These are phyloP conservation scores for Malassezia pachydermatis DNA, from an alignment of 1,284 basidiomycete species.

Conservation along the genomic window DNA sequence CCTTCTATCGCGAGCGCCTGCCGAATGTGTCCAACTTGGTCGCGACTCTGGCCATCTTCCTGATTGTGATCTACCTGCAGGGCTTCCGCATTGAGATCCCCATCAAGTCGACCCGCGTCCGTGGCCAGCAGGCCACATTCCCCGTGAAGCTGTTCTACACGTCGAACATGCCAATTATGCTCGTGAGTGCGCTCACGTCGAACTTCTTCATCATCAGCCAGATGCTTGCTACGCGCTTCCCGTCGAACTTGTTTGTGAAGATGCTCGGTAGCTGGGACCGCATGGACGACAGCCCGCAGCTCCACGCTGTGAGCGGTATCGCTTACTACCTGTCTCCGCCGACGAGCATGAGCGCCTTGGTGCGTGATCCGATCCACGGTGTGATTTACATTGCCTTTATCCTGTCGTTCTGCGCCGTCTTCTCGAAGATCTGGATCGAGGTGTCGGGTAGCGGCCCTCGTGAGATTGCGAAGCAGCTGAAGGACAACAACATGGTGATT, in stretches of 20 bases:
- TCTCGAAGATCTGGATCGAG: constrained; percentile 99
- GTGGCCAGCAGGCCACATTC: constrained; percentile 86
- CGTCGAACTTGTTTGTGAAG: constrained; percentile 75
- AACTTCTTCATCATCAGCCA: constrained; percentile 95
- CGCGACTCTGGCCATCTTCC: constrained; percentile 82
- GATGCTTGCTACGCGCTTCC: constrained; percentile 81
- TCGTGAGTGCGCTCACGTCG: constrained; percentile 81
- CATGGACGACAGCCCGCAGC: constrained; percentile 80
- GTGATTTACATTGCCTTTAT: constrained; percentile 84
- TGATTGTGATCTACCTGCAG: constrained; percentile 92
- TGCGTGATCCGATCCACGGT: constrained; percentile 88
- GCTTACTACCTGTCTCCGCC: constrained; percentile 97
- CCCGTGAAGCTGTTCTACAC: constrained; percentile 99
- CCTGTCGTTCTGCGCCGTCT: constrained; percentile 83
- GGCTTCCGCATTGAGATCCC: constrained; percentile 98
- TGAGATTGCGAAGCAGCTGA: constrained; percentile 94
- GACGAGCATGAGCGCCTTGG: constrained; percentile 72
- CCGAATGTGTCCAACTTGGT: constrained; percentile 97
- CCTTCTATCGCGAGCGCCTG: constrained; percentile 91
- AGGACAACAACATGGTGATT: constrained; percentile 98
- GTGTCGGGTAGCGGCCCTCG: constrained; percentile 89
- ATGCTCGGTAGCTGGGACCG: constrained; percentile 96
- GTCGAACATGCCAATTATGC: constrained; percentile 99
- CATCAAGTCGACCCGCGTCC: constrained; percentile 90
- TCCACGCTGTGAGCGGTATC: constrained; percentile 80